Evolutionary conservation across 2,329 filamentous ascomycete genomes (phyloP).

Genomic region (Pestalotiopsis sp.): DNA sequence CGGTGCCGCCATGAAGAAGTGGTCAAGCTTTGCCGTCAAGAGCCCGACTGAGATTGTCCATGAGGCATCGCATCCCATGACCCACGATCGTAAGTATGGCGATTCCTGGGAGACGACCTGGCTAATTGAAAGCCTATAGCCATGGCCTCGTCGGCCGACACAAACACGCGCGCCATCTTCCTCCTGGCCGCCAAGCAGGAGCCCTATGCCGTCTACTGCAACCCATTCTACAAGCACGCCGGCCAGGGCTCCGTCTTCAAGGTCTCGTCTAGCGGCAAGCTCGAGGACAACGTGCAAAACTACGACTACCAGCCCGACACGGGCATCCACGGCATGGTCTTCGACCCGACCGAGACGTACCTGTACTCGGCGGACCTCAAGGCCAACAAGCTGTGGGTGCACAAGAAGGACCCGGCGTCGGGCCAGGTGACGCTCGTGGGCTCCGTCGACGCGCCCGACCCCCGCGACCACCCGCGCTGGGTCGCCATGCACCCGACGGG

Average conservation of each 20-base stretch:
- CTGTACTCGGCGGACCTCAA: constrained; percentile 80
- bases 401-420: constrained; percentile 63
- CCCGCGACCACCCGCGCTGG: constrained; percentile 83
- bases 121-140: constrained; percentile 45
- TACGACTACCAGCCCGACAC: constrained; percentile 71
- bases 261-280: constrained; percentile 57
- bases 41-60: constrained; percentile 78
- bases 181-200: constrained; percentile 77
- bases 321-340: constrained; percentile 82
- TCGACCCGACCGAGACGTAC: constrained; percentile 73
- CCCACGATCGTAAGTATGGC: constrained; percentile 67
- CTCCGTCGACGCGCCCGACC: constrained; percentile 70
- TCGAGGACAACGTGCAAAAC: constrained; percentile 70
- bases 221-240: constrained; percentile 87
- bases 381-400: constrained; percentile 83
- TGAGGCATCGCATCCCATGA: constrained; percentile 74
- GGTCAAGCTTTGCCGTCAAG: constrained; percentile 79
- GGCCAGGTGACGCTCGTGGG: constrained; percentile 72
- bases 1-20: constrained; percentile 91
- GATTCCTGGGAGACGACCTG: constrained; percentile 13
- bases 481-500: constrained; percentile 81
- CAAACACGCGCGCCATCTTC: constrained; percentile 89
- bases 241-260: constrained; percentile 80
- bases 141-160: constrained; percentile 67
- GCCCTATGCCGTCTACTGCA: constrained; percentile 84